Base-by-base conservation (phyloP, 148 eudicot species). In the Oxyria digyna region DNA sequence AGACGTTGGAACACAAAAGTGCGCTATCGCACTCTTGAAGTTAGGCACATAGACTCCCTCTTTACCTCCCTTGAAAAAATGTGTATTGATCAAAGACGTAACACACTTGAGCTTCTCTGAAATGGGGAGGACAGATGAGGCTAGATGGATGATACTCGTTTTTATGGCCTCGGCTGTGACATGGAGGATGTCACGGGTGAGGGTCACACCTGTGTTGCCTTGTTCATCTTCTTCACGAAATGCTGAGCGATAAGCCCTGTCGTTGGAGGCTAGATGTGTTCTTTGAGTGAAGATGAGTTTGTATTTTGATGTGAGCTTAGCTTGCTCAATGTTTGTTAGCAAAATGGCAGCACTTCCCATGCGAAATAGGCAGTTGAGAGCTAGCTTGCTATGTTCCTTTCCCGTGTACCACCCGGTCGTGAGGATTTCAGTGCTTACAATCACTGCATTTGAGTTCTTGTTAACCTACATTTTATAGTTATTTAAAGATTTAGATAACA, bases 1-100 rank as follows among this genome's bases (percentile, higher is more conserved):
- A 2, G 84, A 76, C 0, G 87, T 81, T 31, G 81, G 84, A 49
- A 83, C 76, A 70, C 86, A 83, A 63, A 80, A 80, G 75, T 83
- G 87, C 9, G 66, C 70, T 46, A 83, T 75, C 4, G 57, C 82
- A 62, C 72, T 80, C 74, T 76, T 78, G 69, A 78, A 83, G 43
- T 78, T 76, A 5, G 80, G 82, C 29, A 83, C 69, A 7, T 80
- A 76, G 3, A 75, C 43, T 14, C 71, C 69, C 62, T 52, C 54
- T 1, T 48, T 74, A 55, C 68, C 42, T 0, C 27, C 42, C 24
- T 33, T 40, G 37, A 57, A 29, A 41, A 64, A 32, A 32, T 26
- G 5, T 7, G 11, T 32, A 21, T 17, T 20, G 26, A 64, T 18
- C 69, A 66, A 35, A 18, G 45, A 37, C 27, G 6, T 20, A 10